phyloP scores from a whole-genome alignment of 148 eudicot genomes.

The Rhododendron kiyosumense region DNA sequence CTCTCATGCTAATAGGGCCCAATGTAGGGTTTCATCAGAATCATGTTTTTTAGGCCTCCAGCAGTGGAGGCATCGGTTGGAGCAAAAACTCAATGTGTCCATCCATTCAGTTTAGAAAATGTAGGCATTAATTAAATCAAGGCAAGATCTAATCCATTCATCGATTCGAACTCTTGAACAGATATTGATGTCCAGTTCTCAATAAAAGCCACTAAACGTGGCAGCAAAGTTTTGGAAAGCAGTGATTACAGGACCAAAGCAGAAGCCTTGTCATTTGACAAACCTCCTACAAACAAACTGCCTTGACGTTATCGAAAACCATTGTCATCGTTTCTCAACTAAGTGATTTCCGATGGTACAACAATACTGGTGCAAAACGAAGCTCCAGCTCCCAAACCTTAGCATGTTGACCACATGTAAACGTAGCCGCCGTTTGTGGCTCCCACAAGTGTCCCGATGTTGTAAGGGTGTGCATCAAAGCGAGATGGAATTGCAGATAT shows the following conservation, averaged over 20 bases:
- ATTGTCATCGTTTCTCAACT: background rate
- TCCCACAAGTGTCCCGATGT: slow-evolving; percentile 71
- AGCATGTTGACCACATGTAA: slow-evolving; percentile 59
- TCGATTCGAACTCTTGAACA: too few relatives aligned
- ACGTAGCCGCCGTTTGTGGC: slow-evolving; percentile 83
- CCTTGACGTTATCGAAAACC: background rate
- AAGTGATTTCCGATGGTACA: background rate
- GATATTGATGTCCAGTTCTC: too few relatives aligned
- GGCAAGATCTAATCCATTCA: too few relatives aligned
- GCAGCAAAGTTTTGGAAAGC: background rate
- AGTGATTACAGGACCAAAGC: too few relatives aligned
- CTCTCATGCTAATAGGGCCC: too few relatives aligned
- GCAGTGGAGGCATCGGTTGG: too few relatives aligned
- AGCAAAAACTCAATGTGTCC: too few relatives aligned
- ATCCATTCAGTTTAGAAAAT: too few relatives aligned
- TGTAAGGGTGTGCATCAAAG: slow-evolving; percentile 70
- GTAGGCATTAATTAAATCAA: too few relatives aligned
- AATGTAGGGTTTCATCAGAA: too few relatives aligned
- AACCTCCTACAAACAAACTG: background rate
- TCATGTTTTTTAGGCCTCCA: too few relatives aligned
- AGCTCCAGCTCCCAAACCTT: background rate
- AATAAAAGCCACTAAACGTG: too few relatives aligned
- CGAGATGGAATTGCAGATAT: slow-evolving; percentile 74
- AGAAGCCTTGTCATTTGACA: background rate
- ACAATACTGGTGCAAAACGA: slow-evolving; percentile 4